These are phyloP conservation scores for Wickerhamomyces ciferrii DNA, from an alignment of 805 yeast species.

Conservation along the genomic window DNA sequence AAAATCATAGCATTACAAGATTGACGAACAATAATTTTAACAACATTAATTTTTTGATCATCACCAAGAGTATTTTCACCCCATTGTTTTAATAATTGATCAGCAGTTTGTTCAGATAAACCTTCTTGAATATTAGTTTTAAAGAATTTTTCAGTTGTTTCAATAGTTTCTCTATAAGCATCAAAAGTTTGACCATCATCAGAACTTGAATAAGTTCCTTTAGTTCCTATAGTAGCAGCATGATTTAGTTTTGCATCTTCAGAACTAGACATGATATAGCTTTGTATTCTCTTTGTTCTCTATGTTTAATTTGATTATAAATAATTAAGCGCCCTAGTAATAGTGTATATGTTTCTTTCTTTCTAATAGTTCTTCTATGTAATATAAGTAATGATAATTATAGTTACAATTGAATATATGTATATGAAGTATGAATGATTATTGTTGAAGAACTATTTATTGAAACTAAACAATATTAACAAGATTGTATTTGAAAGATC, in stretches of 20 bases:
- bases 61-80: constrained; percentile 64
- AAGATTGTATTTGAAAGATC: too few species aligned
- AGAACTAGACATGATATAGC: constrained; percentile 1
- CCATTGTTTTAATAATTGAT: constrained; percentile 24
- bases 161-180: constrained; percentile 23
- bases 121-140: constrained; percentile 45
- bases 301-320: too few species aligned
- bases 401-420: too few species aligned
- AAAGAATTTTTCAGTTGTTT: constrained; percentile 31
- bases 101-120: constrained; percentile 31
- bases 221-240: constrained; percentile 10
- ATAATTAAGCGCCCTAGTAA: too few species aligned
- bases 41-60: constrained; percentile 46
- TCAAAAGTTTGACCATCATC: constrained; percentile 13
- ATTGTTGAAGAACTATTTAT: background rate
- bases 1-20: constrained; percentile 75
- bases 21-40: constrained; percentile 57
- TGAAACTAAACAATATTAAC: too few species aligned
- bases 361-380: background rate
- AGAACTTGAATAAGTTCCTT: constrained; percentile 7
- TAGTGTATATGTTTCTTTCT: background rate
- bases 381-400: too few species aligned
- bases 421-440: too few species aligned
- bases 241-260: constrained; percentile 12
- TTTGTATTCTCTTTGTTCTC: background rate